A percentile compares a stretch with the other conserved stretches of the same genome.
These are phyloP conservation scores for Onygena corvina DNA, from an alignment of 2,329 filamentous ascomycete species.

Conservation along the genomic window DNA sequence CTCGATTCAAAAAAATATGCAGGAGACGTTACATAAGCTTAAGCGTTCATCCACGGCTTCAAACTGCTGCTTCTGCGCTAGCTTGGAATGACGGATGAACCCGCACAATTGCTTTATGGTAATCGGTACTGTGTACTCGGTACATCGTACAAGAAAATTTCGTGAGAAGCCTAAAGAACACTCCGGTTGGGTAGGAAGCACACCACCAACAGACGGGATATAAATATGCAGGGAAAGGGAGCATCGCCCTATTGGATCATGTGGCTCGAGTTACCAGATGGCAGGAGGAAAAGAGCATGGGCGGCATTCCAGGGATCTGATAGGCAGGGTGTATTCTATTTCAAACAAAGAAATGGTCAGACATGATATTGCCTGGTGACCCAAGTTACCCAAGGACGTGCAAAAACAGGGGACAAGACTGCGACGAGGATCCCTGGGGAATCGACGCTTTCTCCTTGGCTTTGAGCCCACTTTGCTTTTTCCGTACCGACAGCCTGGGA, in stretches of 20 bases:
- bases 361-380: too few relatives aligned
- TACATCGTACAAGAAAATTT: too few relatives aligned
- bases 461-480: neutral
- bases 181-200: neutral
- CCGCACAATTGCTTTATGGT: too few relatives aligned
- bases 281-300: neutral
- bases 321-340: neutral
- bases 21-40: constrained; percentile 6
- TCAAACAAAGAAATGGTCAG: constrained; percentile 2
- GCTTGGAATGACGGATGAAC: too few relatives aligned
- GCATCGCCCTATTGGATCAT: neutral
- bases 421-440: neutral
- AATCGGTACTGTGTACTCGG: too few relatives aligned
- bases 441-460: too few relatives aligned
- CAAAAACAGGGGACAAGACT: constrained; percentile 2
- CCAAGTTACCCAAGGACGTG: neutral
- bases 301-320: neutral
- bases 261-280: neutral
- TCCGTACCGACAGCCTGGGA: neutral
- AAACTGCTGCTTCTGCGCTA: too few relatives aligned
- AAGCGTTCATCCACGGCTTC: too few relatives aligned
- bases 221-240: neutral
- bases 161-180: neutral
- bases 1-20: neutral
- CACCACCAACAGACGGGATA: neutral